A percentile compares a stretch with the other conserved stretches of the same genome.
These are phyloP conservation scores for Stachybotrys chartarum DNA, from an alignment of 2,329 filamentous ascomycete genomes.

Conservation along the genomic window DNA sequence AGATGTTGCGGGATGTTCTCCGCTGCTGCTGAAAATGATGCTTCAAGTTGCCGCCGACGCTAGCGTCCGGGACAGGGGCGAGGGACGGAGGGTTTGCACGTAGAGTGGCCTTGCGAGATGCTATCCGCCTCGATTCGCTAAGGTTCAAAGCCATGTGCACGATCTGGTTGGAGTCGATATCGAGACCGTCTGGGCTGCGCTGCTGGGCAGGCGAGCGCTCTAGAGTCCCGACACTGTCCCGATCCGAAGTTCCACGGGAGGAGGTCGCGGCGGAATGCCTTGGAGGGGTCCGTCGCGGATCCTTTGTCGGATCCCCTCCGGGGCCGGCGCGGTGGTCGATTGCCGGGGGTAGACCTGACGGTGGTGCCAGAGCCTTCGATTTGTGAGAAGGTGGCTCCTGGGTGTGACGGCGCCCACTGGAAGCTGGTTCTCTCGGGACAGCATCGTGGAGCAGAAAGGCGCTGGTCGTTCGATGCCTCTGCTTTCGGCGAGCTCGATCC, in stretches of 20 bases:
- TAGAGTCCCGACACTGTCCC: conserved; percentile 4
- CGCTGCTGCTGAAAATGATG: conserved; percentile 69
- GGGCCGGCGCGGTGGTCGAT: not conserved
- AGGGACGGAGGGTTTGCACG: conserved; percentile 44
- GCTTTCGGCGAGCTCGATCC: conserved; percentile 20
- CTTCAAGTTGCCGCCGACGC: conserved; percentile 51
- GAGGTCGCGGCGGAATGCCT: not conserved
- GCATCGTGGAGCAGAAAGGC: conserved; percentile 45
- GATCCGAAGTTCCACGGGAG: conserved; percentile 11
- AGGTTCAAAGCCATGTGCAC: conserved; percentile 87
- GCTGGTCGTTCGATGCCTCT: conserved; percentile 38
- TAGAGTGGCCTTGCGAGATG: conserved; percentile 47
- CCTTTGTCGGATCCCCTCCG: not conserved
- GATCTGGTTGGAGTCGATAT: conserved; percentile 79
- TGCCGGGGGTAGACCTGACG: conserved; percentile 1
- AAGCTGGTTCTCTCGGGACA: conserved; percentile 23
- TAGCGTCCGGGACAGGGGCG: conserved; percentile 44
- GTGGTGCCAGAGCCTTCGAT: conserved; percentile 9
- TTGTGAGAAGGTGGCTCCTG: conserved; percentile 13
- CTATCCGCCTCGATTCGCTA: conserved; percentile 70
- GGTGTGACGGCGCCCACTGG: conserved; percentile 19
- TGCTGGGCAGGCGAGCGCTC: conserved; percentile 8
- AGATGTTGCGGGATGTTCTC: conserved; percentile 52
- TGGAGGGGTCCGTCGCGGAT: not conserved
- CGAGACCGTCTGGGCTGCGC: conserved; percentile 27